Conservation (phyloP, 2,329 filamentous ascomycete species). For the Curvularia sp. region DNA sequence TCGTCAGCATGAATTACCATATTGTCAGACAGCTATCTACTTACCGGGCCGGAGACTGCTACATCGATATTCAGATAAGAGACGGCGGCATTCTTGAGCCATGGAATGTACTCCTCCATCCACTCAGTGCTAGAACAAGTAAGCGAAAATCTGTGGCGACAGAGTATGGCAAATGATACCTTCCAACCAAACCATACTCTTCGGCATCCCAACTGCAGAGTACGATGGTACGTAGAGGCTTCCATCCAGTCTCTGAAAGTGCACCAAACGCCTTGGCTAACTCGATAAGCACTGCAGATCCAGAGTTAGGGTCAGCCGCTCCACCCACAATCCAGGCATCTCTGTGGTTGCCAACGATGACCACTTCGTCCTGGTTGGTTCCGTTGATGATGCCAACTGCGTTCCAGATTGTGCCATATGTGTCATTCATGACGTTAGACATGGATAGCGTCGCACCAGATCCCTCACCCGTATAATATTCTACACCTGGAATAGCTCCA, state of each 20-base stretch:
- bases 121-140: conserved; percentile 53
- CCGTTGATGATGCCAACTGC: conserved; percentile 73
- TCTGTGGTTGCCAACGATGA: conserved; percentile 61
- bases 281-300: conserved; percentile 59
- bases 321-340: conserved; percentile 64
- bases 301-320: conserved; percentile 61
- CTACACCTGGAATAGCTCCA: conserved; percentile 46
- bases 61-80: conserved; percentile 62
- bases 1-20: background rate
- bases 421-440: conserved; percentile 79
- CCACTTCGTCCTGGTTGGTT: conserved; percentile 63
- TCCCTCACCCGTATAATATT: conserved; percentile 54
- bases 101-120: conserved; percentile 59
- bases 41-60: conserved; percentile 41
- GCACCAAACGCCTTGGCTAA: conserved; percentile 59
- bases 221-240: conserved; percentile 59
- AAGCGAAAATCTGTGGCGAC: background rate
- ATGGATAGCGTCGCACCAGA: conserved; percentile 57
- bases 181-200: conserved; percentile 49
- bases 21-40: background rate
- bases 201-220: conserved; percentile 55
- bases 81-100: conserved; percentile 54
- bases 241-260: conserved; percentile 58
- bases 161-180: conserved; percentile 18
- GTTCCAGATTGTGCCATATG: conserved; percentile 82